Evolutionary conservation across 1,284 basidiomycete genomes (phyloP).

Genomic region (Moesziomyces sp.): DNA sequence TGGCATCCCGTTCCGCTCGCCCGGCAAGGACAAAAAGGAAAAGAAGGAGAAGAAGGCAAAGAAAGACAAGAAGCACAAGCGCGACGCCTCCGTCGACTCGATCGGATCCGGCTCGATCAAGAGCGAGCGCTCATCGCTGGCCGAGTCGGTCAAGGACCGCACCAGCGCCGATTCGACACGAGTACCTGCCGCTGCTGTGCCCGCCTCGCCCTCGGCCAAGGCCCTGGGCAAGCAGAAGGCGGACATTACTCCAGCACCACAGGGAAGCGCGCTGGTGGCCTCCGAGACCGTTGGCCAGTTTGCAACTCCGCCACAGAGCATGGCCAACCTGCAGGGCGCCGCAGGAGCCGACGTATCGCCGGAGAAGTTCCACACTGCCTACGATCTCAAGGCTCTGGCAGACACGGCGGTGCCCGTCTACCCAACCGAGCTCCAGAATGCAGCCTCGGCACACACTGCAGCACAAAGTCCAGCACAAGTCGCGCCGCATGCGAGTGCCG

Average conservation of each 20-base stretch:
- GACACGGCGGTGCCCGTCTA: constrained; percentile 27
- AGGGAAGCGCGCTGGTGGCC: constrained; percentile 7
- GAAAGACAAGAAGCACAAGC: constrained; percentile 43
- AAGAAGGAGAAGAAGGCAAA: constrained; percentile 37
- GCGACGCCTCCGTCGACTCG: constrained; percentile 30
- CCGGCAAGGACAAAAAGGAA: constrained; percentile 40
- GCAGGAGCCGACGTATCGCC: constrained; percentile 22
- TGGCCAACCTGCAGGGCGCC: constrained; percentile 25
- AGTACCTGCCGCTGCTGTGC: constrained; percentile 4
- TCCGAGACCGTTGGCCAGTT: constrained; percentile 28
- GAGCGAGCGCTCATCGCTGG: constrained; percentile 26
- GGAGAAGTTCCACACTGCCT: constrained; percentile 43
- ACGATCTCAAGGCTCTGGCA: constrained; percentile 36
- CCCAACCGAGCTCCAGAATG: constrained; percentile 6
- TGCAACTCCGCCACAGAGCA: constrained; percentile 40
- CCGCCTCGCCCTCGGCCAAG: constrained; percentile 28
- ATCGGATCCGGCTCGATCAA: constrained; percentile 21
- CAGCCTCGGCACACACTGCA: neutral
- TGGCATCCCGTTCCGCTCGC: constrained; percentile 43
- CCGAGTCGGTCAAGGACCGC: constrained; percentile 12
- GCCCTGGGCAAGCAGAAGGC: constrained; percentile 30
- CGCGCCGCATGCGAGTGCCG: constrained; percentile 1
- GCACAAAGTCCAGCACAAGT: neutral
- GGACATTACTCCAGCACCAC: neutral
- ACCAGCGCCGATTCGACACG: constrained; percentile 10